These are phyloP conservation scores for Cynara cardunculus DNA, from an alignment of 129 eudicot species.

Conservation along the genomic window DNA sequence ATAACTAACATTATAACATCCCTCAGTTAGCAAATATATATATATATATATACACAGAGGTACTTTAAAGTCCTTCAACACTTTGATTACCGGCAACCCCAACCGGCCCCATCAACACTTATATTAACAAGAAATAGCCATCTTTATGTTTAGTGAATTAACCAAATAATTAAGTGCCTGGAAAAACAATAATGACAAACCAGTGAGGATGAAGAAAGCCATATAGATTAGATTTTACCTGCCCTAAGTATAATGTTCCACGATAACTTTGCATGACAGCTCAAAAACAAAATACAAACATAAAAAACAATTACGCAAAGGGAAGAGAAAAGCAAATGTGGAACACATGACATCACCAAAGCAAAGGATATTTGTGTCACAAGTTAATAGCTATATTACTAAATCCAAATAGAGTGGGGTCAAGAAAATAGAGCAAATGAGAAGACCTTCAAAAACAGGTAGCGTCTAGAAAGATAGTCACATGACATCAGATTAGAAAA, in stretches of 20 bases:
- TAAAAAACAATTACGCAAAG: not conserved
- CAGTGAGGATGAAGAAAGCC: not conserved
- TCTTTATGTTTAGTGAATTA: not conserved
- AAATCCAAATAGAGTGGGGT: not conserved
- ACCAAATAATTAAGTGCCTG: not conserved
- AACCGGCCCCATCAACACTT: too few relatives aligned
- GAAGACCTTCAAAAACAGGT: not conserved
- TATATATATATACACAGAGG: not conserved
- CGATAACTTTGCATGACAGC: not conserved
- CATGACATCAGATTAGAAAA: not conserved
- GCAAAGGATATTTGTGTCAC: not conserved
- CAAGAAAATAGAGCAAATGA: not conserved
- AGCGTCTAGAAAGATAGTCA: not conserved
- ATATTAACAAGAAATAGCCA: not conserved
- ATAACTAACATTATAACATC: constrained; percentile 1
- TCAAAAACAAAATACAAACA: constrained; percentile 9
- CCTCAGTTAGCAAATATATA: not conserved
- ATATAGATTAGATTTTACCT: not conserved
- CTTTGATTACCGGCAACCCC: too few relatives aligned
- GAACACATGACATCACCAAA: not conserved
- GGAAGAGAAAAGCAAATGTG: not conserved
- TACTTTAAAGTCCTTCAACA: too few relatives aligned
- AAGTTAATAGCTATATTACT: not conserved
- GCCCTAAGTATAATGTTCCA: not conserved
- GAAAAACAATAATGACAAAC: not conserved